Evolutionary conservation across 2,329 filamentous ascomycete genomes (phyloP), one percentile per base, ranked within the genome.

Genomic region (Cladophialophora bantiana): DNA sequence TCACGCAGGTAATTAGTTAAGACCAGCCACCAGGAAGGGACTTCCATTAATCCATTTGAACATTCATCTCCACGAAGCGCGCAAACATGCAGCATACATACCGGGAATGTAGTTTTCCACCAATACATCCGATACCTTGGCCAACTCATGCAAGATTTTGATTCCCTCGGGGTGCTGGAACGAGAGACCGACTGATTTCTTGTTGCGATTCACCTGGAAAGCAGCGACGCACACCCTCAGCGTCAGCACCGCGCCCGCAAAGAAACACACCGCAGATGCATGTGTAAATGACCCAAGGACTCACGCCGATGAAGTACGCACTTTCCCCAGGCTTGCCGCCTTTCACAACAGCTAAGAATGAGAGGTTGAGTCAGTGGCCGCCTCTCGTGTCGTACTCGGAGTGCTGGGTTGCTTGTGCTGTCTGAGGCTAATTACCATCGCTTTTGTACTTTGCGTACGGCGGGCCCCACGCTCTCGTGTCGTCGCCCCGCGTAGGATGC

Each of bases 71-170:
- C 26, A 26, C n/a, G 40, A 6, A 15, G 38, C 5, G 5, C 4
- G 38, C 38, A 42, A 15, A 15, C 4, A 26, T 31, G 18, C 20
- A 40, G 9, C n/a, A 48, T 3, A 59, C 68, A 90, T 89, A 0
- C 92, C 93, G 0, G 95, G 95, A 0, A 99, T 87, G 77, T 98
- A 99, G 76, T 99, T 99, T 77, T 99, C 95, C 0, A 99, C 95
- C 1, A 99, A 83, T 5, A 99, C 90, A 77, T 99, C 95, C 75
- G 92, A 95, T 76, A 92, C 89, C 68, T 89, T 89, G 1, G 88
- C 93, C 0, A 99, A 86, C 73, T 89, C 89, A 79, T 97, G 94
- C 4, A 99, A 83, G 65, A 99, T 93, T 12, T 92, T 88, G 31
- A 97, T 90, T 7, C 95, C 95, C 1, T 89, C 86, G 34, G 89